Conservation (phyloP, 192 early-diverging fungal genomes). For the Paraglomus occultum region DNA sequence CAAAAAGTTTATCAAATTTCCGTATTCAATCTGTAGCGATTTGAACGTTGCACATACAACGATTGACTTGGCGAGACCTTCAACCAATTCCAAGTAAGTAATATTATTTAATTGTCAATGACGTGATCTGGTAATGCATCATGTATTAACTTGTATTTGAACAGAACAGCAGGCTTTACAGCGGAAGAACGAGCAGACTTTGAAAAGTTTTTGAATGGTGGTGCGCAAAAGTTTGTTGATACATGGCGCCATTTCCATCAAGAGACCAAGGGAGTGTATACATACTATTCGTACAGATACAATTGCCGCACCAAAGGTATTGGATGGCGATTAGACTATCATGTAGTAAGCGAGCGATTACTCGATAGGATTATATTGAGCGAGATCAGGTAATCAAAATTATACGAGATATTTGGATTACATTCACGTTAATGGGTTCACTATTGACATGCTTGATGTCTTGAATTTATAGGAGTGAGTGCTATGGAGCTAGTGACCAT, state of each 20-base stretch:
- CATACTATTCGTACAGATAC: slow-evolving; percentile 79
- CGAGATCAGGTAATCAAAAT: slow-evolving; percentile 55
- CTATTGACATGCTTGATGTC: no score
- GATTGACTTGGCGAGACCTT: slow-evolving; percentile 72
- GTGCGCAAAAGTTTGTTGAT: slow-evolving; percentile 60
- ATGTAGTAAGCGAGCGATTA: slow-evolving; percentile 60
- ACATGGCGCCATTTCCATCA: slow-evolving; percentile 73
- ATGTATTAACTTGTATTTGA: not conserved
- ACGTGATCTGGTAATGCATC: not conserved
- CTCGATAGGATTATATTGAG: slow-evolving; percentile 58
- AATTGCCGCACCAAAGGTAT: slow-evolving; percentile 63
- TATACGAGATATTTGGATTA: no score
- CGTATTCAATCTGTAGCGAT: slow-evolving; percentile 42
- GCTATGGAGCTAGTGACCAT: slow-evolving; percentile 89
- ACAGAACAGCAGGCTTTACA: slow-evolving; percentile 78
- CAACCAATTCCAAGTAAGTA: slow-evolving; percentile 68
- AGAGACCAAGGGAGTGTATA: slow-evolving; percentile 60
- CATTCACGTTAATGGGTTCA: no score
- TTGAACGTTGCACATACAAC: slow-evolving; percentile 82
- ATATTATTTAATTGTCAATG: not conserved
- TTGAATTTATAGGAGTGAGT: slow-evolving; percentile 39
- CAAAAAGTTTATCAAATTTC: not conserved
- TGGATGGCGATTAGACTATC: slow-evolving; percentile 90
- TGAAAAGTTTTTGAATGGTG: slow-evolving; percentile 52
- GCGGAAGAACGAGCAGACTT: slow-evolving; percentile 78